Percentiles rank a stretch among this genome's conserved stretches.
These are phyloP conservation scores for Tolypocladium tundrense DNA, from an alignment of 2,329 filamentous ascomycete species.

Conservation along the genomic window DNA sequence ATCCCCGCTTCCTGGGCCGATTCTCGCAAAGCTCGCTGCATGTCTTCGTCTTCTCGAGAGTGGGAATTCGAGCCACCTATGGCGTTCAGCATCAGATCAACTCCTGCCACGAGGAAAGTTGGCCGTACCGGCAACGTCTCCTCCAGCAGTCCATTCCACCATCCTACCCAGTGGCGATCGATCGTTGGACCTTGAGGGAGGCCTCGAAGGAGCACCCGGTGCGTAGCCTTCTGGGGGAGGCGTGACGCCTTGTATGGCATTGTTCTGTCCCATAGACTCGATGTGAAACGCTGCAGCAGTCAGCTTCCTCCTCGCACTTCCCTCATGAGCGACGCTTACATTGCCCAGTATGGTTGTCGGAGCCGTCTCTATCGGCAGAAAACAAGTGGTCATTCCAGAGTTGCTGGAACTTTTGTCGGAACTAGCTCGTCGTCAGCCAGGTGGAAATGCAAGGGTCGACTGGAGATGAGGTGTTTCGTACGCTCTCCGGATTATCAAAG, in stretches of 20 bases:
- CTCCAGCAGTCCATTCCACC: slow-evolving; percentile 32
- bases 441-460: neutral
- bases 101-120: neutral
- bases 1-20: slow-evolving; percentile 44
- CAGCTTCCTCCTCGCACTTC: slow-evolving; percentile 6
- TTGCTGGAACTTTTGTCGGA: slow-evolving; percentile 34
- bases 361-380: slow-evolving; percentile 41
- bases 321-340: slow-evolving; percentile 22
- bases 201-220: slow-evolving; percentile 43
- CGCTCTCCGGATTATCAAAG: slow-evolving; percentile 33
- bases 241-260: slow-evolving; percentile 32
- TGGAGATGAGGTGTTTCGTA: slow-evolving; percentile 9
- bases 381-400: slow-evolving; percentile 47
- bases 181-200: slow-evolving; percentile 50
- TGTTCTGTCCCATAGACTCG: slow-evolving; percentile 37
- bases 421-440: slow-evolving; percentile 20
- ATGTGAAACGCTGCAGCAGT: slow-evolving; percentile 41
- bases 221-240: slow-evolving; percentile 29
- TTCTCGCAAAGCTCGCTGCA: slow-evolving; percentile 45
- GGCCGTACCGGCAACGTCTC: slow-evolving; percentile 29
- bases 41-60: slow-evolving; percentile 43
- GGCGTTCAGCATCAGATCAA: neutral
- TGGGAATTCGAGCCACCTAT: slow-evolving; percentile 25
- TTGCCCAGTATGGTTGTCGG: slow-evolving; percentile 28
- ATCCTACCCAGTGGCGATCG: slow-evolving; percentile 45